Conservation (phyloP, 2,329 filamentous ascomycete species). For the Hymenoscyphus scutula region DNA sequence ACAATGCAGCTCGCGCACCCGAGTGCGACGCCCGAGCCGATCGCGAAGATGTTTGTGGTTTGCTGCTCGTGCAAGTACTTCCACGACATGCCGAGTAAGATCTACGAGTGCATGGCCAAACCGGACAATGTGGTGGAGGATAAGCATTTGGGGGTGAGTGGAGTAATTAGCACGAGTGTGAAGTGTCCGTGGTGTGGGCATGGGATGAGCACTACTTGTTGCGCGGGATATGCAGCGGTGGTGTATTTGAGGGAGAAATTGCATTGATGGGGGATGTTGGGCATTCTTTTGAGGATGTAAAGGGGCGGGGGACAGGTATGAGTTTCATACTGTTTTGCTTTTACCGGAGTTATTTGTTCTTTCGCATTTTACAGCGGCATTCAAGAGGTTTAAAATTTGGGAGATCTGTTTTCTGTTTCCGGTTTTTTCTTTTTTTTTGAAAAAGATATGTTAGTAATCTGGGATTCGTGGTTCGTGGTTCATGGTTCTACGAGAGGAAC, state of each 20-base stretch:
- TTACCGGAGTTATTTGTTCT: too few species aligned
- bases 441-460: too few species aligned
- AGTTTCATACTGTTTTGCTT: too few species aligned
- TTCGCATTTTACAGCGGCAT: too few species aligned
- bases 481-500: too few species aligned
- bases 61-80: constrained; percentile 64
- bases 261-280: too few species aligned
- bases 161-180: constrained; percentile 58
- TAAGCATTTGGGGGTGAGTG: constrained; percentile 50
- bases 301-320: too few species aligned
- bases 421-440: too few species aligned
- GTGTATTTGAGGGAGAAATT: constrained; percentile 65
- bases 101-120: constrained; percentile 64
- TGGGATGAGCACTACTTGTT: constrained; percentile 67
- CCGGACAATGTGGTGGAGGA: constrained; percentile 55
- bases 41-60: constrained; percentile 64
- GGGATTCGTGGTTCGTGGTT: too few species aligned
- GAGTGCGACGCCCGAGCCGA: constrained; percentile 21
- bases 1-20: constrained; percentile 5
- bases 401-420: too few species aligned
- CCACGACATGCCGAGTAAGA: constrained; percentile 62
- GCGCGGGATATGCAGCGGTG: constrained; percentile 65
- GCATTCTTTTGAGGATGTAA: too few species aligned
- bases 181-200: constrained; percentile 72
- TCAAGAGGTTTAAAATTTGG: too few species aligned